Conservation (phyloP, 345 rosid genomes). For the Toxicodendron radicans region DNA sequence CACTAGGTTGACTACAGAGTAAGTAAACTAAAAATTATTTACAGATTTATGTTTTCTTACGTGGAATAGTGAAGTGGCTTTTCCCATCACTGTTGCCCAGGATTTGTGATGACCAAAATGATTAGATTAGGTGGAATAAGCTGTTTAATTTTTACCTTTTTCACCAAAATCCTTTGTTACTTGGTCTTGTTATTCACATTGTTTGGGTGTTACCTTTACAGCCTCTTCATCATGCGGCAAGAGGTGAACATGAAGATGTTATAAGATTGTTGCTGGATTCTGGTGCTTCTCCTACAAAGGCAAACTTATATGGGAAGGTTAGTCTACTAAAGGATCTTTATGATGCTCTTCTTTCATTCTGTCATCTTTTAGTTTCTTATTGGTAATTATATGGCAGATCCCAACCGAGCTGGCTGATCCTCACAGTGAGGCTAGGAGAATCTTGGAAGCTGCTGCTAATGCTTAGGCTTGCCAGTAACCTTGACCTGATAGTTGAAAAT, state of each 20-base stretch:
- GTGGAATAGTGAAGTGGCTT: not conserved
- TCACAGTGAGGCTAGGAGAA: conserved; percentile 53
- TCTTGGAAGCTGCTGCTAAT: conserved; percentile 44
- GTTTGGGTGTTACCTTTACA: conserved; percentile 26
- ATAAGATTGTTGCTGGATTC: conserved; percentile 59
- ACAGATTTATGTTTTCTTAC: not conserved
- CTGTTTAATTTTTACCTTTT: not conserved
- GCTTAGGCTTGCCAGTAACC: conserved; percentile 22
- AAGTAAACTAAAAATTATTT: not conserved
- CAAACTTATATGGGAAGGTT: conserved; percentile 76
- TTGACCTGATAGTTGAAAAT: not conserved
- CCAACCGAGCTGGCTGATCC: conserved; percentile 66
- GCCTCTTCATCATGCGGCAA: conserved; percentile 97
- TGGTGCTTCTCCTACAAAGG: conserved; percentile 62
- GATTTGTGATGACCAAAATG: not conserved
- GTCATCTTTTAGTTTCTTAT: conserved; percentile 13
- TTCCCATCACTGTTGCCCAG: not conserved
- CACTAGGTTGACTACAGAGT: not conserved
- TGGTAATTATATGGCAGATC: conserved; percentile 41
- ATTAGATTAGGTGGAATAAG: not conserved
- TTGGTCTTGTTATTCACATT: not conserved
- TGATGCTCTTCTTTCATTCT: not conserved
- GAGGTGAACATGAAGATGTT: conserved; percentile 83
- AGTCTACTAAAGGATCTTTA: conserved; percentile 13
- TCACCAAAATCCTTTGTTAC: not conserved